phyloP scores from a whole-genome alignment of 345 rosid species.

The Acer saccharum region DNA sequence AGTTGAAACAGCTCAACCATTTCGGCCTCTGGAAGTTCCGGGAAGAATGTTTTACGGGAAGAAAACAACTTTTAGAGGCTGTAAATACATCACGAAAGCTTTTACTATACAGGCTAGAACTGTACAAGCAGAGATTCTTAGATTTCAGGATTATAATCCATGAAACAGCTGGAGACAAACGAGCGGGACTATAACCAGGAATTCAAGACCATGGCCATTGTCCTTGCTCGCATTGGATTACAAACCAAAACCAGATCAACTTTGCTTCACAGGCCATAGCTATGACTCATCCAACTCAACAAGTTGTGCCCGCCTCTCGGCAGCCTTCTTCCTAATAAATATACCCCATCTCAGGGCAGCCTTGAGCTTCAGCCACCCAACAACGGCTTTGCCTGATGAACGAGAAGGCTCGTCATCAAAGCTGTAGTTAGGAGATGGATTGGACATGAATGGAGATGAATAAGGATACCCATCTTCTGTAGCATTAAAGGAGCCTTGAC shows the following conservation, averaged over 20 bases:
- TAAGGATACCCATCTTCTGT: constrained; percentile 54
- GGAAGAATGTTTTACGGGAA: neutral
- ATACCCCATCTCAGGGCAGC: constrained; percentile 99
- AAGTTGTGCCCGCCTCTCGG: constrained; percentile 89
- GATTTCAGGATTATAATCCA: constrained; percentile 17
- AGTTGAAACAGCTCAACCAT: constrained; percentile 10
- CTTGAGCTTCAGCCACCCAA: constrained; percentile 97
- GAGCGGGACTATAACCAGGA: constrained; percentile 7
- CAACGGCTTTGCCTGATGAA: constrained; percentile 82
- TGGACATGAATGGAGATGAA: constrained; percentile 41
- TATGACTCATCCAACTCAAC: constrained; percentile 68
- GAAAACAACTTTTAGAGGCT: neutral
- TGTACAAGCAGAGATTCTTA: constrained; percentile 1
- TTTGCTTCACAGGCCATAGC: constrained; percentile 13
- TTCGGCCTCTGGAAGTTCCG: neutral
- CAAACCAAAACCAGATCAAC: constrained; percentile 22
- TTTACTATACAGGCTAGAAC: constrained; percentile 18
- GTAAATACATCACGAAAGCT: neutral
- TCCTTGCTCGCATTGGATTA: constrained; percentile 2
- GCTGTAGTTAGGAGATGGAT: constrained; percentile 46
- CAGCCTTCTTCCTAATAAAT: constrained; percentile 85
- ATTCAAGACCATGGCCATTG: constrained; percentile 4
- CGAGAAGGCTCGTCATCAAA: constrained; percentile 53
- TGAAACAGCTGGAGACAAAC: neutral
- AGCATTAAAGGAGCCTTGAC: constrained; percentile 35